These are phyloP conservation scores for Tulasnella sp. DNA, from an alignment of 768 basidiomycete genomes.

Conservation along the genomic window DNA sequence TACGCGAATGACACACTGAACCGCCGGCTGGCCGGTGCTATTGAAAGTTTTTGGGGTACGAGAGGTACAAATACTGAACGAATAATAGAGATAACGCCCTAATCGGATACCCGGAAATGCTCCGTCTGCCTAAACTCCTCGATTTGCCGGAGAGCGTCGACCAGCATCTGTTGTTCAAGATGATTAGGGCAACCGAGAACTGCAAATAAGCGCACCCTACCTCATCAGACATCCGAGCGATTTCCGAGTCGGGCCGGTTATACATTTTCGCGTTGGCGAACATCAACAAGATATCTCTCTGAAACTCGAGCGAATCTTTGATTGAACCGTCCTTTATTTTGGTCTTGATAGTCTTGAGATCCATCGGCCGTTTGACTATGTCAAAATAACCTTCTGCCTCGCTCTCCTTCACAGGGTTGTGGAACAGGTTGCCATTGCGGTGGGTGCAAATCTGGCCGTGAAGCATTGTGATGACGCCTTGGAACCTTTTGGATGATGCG, in stretches of 20 bases:
- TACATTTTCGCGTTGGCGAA: slow-evolving; percentile 99
- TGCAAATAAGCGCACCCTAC: slow-evolving; percentile 52
- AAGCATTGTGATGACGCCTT: slow-evolving; percentile 78
- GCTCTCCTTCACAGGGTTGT: slow-evolving; percentile 82
- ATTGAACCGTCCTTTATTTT: slow-evolving; percentile 83
- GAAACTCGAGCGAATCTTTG: slow-evolving; percentile 79
- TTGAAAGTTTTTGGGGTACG: background rate
- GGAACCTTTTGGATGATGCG: slow-evolving; percentile 62
- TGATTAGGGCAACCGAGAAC: background rate
- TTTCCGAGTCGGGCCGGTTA: slow-evolving; percentile 82
- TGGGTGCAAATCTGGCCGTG: slow-evolving; percentile 83
- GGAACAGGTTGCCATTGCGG: slow-evolving; percentile 87
- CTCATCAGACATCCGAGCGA: slow-evolving; percentile 90
- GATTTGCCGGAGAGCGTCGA: slow-evolving; percentile 68
- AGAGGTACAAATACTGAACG: background rate
- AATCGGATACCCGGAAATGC: slow-evolving; percentile 48
- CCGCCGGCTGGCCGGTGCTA: background rate
- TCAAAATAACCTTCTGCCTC: slow-evolving; percentile 93
- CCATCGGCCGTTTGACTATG: slow-evolving; percentile 93
- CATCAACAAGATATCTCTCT: slow-evolving; percentile 89
- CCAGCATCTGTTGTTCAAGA: slow-evolving; percentile 63
- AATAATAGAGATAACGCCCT: background rate
- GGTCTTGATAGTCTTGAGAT: slow-evolving; percentile 90
- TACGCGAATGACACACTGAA: background rate
- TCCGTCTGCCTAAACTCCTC: slow-evolving; percentile 76